These are phyloP conservation scores for Pyricularia pennisetigena DNA, from an alignment of 2,329 filamentous ascomycete genomes.

Conservation along the genomic window DNA sequence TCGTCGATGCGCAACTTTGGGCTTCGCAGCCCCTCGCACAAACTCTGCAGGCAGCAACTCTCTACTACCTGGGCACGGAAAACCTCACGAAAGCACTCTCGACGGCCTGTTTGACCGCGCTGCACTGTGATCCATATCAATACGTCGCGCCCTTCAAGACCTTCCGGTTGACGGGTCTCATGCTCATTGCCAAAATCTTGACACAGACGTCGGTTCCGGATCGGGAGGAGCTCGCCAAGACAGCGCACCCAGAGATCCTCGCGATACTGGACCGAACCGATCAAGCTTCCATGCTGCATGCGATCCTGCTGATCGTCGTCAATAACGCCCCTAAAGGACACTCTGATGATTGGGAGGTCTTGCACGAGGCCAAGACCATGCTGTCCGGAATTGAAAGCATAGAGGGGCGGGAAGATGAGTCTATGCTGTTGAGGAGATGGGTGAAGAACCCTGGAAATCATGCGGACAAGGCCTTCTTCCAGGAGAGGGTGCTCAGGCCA, in stretches of 20 bases:
- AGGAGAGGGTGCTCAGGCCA: conserved; percentile 36
- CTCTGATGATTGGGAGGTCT: conserved; percentile 34
- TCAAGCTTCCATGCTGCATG: conserved; percentile 42
- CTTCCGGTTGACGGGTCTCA: conserved; percentile 37
- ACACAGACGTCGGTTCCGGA: conserved; percentile 34
- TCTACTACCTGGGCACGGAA: conserved; percentile 31
- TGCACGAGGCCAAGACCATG: conserved; percentile 32
- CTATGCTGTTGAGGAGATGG: conserved; percentile 33
- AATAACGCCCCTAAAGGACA: conserved; percentile 30
- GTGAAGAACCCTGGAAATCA: conserved; percentile 25
- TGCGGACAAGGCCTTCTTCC: conserved; percentile 35
- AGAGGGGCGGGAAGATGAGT: conserved; percentile 32
- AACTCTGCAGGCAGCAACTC: conserved; percentile 31
- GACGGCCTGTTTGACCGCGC: conserved; percentile 35
- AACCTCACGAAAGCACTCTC: conserved; percentile 34
- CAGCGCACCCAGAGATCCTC: conserved; percentile 16
- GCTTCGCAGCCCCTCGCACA: conserved; percentile 39
- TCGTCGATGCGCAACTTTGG: conserved; percentile 29
- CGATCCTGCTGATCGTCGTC: conserved; percentile 37
- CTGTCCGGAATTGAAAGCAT: conserved; percentile 38
- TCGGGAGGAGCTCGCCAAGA: conserved; percentile 3
- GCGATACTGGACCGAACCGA: conserved; percentile 32
- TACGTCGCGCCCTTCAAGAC: conserved; percentile 39
- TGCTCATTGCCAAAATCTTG: conserved; percentile 41
- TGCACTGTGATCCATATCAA: conserved; percentile 38